Percentiles rank a stretch among this genome's conserved stretches.
These are phyloP conservation scores for Lichtheimia ornata DNA, from an alignment of 371 early-diverging fungal species.

Conservation along the genomic window DNA sequence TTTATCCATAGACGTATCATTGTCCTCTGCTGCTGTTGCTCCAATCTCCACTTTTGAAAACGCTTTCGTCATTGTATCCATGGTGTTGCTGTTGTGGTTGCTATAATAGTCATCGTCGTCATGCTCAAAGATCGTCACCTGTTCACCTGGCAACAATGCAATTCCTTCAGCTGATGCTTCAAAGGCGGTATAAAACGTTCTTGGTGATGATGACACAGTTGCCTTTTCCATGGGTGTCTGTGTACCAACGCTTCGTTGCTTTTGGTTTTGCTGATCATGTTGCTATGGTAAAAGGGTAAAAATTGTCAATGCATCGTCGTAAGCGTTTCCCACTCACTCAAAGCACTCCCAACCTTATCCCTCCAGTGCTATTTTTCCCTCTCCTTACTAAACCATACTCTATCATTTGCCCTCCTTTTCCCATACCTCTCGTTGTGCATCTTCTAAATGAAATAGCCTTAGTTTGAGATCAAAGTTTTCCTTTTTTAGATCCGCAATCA, in stretches of 20 bases:
- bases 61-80: conserved; percentile 15
- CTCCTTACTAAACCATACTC: conserved; percentile 4
- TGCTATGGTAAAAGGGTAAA: too few species aligned
- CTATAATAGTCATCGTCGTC: too few species aligned
- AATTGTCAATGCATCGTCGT: too few species aligned
- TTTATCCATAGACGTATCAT: not conserved
- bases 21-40: not conserved
- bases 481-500: conserved; percentile 43
- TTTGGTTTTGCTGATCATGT: not conserved
- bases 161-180: conserved; percentile 25
- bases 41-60: conserved; percentile 17
- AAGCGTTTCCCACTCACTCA: too few species aligned
- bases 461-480: conserved; percentile 52
- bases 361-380: conserved; percentile 10
- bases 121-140: not conserved
- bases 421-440: conserved; percentile 6
- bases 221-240: conserved; percentile 8
- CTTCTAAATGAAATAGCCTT: conserved; percentile 36
- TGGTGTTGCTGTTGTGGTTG: not conserved
- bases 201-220: not conserved
- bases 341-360: too few species aligned
- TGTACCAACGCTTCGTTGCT: conserved; percentile 13
- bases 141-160: conserved; percentile 8
- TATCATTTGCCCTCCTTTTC: not conserved
- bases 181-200: conserved; percentile 13